phyloP scores from a whole-genome alignment of 176 grass and related monocot genomes.

The Triticum monococcum region DNA sequence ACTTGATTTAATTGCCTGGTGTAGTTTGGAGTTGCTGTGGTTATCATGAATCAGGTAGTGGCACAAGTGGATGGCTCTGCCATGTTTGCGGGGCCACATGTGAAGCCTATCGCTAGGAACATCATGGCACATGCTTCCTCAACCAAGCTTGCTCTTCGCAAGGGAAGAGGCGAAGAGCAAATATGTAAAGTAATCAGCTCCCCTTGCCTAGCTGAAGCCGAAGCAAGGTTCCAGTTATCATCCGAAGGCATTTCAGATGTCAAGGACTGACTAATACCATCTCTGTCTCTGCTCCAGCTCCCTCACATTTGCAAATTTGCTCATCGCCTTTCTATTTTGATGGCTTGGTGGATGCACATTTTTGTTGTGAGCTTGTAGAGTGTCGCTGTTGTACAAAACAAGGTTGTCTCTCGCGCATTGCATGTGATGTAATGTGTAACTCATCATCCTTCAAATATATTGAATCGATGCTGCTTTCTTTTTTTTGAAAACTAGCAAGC shows the following conservation, averaged over 20 bases:
- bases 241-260: conserved; percentile 70
- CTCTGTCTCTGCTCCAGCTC: neutral
- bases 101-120: conserved; percentile 89
- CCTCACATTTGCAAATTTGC: too few relatives aligned
- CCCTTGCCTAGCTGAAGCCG: conserved; percentile 79
- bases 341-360: neutral
- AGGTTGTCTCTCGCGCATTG: neutral
- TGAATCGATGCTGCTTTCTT: too few relatives aligned
- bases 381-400: conserved; percentile 23
- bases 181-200: conserved; percentile 91
- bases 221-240: conserved; percentile 75
- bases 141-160: conserved; percentile 87
- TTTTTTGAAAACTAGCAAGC: too few relatives aligned
- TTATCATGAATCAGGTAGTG: conserved; percentile 98
- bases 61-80: conserved; percentile 97
- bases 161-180: conserved; percentile 86
- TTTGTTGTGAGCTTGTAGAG: neutral
- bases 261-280: conserved; percentile 68
- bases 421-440: conserved; percentile 21
- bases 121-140: conserved; percentile 99
- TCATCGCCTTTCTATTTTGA: neutral
- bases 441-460: too few relatives aligned
- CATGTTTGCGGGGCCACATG: conserved; percentile 87
- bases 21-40: conserved; percentile 95
- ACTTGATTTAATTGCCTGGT: neutral